Base-by-base conservation (phyloP, 352 stramenopile genomes). In the Nothophytophthora sp. region DNA sequence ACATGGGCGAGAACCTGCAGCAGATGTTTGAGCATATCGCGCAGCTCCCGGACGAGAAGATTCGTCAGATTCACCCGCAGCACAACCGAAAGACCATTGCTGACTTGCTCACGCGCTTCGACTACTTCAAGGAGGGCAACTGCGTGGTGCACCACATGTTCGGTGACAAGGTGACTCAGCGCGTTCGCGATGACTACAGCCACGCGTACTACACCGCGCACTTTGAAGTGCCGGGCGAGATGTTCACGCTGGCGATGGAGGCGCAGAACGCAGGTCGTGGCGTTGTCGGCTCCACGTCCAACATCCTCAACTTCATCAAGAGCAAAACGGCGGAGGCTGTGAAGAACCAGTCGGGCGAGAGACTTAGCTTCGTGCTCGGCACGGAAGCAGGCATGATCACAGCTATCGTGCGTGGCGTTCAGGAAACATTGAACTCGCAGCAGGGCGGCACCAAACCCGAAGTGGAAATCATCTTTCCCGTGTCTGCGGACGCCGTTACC, bases 131-230 rank as follows among this genome's bases (percentile, higher is more conserved):
- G 50, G 79, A 93, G 68, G 96, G 96, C 19, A 99, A 98, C 72
- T 99, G 95, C 59, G 83, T 99, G 20, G 95, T 99, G 30, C 96
- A 99, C 82, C 96, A 99, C 79, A 98, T 99, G 95, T 99, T 99
- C 70, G 95, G 95, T 30, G 74, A 95, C 54, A 90, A 96, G 37
- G 92, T 98, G 29, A 97, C 96, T 13, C 68, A 97, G 34, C 88
- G 90, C 13, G 96, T 99, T 39, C 75, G 85, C 5, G 73, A 93
- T 24, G 84, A 97, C 47, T 97, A 98, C 70, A 67, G 70, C 25
- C 86, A 98, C 63, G 92, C 92, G 4, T 99, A 92, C 72, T 81
- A 98, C 41, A 98, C 95, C 35, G 96, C 96, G 22, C 96, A 99
- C 72, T 95, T 99, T 64, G 96, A 99, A 76, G 96, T 99, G 23